These are phyloP conservation scores for Podila epigama DNA, from an alignment of 192 early-diverging fungal genomes.

Conservation along the genomic window DNA sequence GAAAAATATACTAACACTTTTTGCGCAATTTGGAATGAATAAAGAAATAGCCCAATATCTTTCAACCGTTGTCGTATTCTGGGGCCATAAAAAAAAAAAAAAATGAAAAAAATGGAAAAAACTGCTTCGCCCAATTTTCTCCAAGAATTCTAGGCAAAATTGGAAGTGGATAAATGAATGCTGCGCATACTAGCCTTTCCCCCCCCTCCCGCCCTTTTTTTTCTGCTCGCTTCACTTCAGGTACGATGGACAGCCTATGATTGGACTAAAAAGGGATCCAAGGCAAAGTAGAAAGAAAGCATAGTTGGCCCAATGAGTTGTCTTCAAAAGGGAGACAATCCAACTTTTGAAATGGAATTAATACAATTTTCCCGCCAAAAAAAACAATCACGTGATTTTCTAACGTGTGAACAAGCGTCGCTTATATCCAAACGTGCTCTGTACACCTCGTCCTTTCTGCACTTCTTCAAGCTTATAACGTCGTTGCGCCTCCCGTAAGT, in stretches of 20 bases:
- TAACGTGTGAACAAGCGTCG: conserved; percentile 16
- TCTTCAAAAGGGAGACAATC: conserved; percentile 31
- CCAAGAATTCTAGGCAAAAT: neutral
- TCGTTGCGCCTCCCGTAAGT: conserved; percentile 86
- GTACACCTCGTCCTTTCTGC: conserved; percentile 12
- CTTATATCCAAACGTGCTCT: conserved; percentile 28
- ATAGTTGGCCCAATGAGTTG: neutral
- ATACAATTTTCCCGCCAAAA: conserved; percentile 15
- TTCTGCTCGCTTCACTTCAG: neutral
- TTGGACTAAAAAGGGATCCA: too few species aligned
- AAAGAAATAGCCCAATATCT: too few species aligned
- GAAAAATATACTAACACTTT: too few species aligned
- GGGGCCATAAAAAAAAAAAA: too few species aligned
- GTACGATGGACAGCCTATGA: neutral
- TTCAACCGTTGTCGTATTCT: too few species aligned
- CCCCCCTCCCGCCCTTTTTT: neutral
- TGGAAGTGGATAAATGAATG: too few species aligned
- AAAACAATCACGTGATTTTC: neutral
- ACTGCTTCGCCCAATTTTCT: neutral
- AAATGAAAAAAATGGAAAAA: neutral
- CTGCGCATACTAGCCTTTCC: too few species aligned
- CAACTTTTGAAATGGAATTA: conserved; percentile 3
- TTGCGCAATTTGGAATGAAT: too few species aligned
- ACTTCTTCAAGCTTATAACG: conserved; percentile 67
- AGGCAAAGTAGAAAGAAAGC: neutral